Conservation (phyloP, 257 asterid genomes). For the Henckelia pumila region DNA sequence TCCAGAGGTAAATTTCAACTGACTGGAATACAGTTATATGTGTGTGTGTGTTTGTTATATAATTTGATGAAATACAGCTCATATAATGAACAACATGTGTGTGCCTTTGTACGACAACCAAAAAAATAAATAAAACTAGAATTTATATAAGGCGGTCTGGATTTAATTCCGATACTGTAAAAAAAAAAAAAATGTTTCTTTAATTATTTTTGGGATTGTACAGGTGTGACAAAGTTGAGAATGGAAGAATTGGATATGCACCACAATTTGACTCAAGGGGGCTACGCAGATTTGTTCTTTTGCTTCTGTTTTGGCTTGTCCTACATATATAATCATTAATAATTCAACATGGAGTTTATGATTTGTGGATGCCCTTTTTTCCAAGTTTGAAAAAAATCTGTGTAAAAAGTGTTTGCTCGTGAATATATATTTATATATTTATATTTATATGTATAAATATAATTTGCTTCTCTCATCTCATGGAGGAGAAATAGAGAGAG, state of each 20-base stretch:
- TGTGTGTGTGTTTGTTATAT: too few relatives aligned
- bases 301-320: slow-evolving; percentile 42
- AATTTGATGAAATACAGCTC: not conserved
- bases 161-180: slow-evolving; percentile 6
- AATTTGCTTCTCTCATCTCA: too few relatives aligned
- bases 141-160: not conserved
- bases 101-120: not conserved
- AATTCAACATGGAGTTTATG: not conserved
- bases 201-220: slow-evolving; percentile 14
- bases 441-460: too few relatives aligned
- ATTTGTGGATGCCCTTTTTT: slow-evolving; percentile 70
- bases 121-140: too few relatives aligned
- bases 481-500: too few relatives aligned
- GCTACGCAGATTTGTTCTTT: slow-evolving; percentile 43
- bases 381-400: slow-evolving; percentile 43
- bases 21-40: too few relatives aligned
- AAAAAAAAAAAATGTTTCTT: too few relatives aligned
- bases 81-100: not conserved
- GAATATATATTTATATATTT: too few relatives aligned
- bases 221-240: slow-evolving; percentile 32
- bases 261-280: slow-evolving; percentile 53
- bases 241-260: slow-evolving; percentile 39
- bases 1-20: not conserved
- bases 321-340: not conserved
- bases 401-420: slow-evolving; percentile 47